phyloP scores from a whole-genome alignment of 2,329 filamentous ascomycete species.

The Diplodia intermedia region DNA sequence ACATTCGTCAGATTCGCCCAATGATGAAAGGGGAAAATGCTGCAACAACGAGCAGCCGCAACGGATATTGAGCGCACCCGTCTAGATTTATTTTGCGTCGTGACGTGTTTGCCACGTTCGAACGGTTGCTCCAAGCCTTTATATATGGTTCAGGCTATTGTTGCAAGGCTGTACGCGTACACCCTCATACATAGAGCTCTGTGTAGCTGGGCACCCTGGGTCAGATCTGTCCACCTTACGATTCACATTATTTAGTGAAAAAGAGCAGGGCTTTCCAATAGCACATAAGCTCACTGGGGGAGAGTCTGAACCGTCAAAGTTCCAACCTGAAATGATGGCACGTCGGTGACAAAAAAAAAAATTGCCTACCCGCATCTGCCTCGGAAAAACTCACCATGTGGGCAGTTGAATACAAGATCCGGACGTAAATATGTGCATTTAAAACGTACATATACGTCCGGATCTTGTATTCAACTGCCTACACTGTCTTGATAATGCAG shows the following conservation, averaged over 20 bases:
- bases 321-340: neutral
- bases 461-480: too few species aligned
- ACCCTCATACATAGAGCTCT: neutral
- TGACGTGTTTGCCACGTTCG: neutral
- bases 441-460: too few species aligned
- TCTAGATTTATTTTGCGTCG: neutral
- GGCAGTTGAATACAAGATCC: too few species aligned
- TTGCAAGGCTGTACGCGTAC: neutral
- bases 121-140: neutral
- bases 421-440: too few species aligned
- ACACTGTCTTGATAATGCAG: too few species aligned
- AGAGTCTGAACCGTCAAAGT: neutral
- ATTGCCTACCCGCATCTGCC: too few species aligned
- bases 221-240: neutral
- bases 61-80: neutral
- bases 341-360: too few species aligned
- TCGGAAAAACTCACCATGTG: too few species aligned
- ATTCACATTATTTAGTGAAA: neutral
- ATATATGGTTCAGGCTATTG: neutral
- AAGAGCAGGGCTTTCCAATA: conserved; percentile 12
- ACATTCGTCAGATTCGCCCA: neutral
- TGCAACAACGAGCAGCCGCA: neutral
- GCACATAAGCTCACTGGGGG: neutral
- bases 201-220: neutral
- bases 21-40: neutral